phyloP scores from a whole-genome alignment of 2,329 filamentous ascomycete species.

The Samsoniella hepiali region DNA sequence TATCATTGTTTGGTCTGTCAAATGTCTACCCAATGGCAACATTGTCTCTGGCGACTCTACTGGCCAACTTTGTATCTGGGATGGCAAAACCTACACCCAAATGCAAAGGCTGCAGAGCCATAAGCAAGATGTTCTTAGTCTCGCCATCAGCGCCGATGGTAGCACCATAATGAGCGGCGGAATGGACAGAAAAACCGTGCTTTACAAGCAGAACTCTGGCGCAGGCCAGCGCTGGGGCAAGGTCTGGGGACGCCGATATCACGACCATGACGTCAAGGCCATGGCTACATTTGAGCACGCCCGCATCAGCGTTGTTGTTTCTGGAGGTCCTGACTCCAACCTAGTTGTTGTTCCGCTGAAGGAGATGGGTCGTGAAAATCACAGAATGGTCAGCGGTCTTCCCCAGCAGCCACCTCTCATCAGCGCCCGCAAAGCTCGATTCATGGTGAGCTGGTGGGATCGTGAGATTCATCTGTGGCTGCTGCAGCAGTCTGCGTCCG shows the following conservation, averaged over 20 bases:
- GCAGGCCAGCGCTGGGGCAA: conserved; percentile 73
- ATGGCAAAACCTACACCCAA: conserved; percentile 86
- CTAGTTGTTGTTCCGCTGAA: conserved; percentile 76
- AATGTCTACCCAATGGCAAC: conserved; percentile 79
- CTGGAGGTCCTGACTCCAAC: conserved; percentile 85
- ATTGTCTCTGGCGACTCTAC: conserved; percentile 95
- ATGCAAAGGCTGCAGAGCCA: conserved; percentile 83
- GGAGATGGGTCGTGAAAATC: conserved; percentile 74
- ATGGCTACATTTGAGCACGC: conserved; percentile 86
- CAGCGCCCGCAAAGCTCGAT: conserved; percentile 68
- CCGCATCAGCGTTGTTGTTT: conserved; percentile 80
- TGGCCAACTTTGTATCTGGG: conserved; percentile 90
- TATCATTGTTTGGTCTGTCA: conserved; percentile 90
- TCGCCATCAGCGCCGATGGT: conserved; percentile 79
- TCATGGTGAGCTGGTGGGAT: conserved; percentile 91
- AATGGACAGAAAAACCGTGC: conserved; percentile 82
- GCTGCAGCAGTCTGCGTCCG: conserved; percentile 44
- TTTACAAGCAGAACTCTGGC: conserved; percentile 67
- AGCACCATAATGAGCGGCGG: conserved; percentile 82
- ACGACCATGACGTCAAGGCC: conserved; percentile 91
- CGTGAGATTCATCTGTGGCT: conserved; percentile 82
- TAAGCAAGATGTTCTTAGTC: conserved; percentile 82
- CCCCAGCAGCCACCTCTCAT: conserved; percentile 73
- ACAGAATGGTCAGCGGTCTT: conserved; percentile 76
- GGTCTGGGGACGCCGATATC: conserved; percentile 79